phyloP scores from a whole-genome alignment of 1,284 basidiomycete species.

The Hemileia vastatrix region DNA sequence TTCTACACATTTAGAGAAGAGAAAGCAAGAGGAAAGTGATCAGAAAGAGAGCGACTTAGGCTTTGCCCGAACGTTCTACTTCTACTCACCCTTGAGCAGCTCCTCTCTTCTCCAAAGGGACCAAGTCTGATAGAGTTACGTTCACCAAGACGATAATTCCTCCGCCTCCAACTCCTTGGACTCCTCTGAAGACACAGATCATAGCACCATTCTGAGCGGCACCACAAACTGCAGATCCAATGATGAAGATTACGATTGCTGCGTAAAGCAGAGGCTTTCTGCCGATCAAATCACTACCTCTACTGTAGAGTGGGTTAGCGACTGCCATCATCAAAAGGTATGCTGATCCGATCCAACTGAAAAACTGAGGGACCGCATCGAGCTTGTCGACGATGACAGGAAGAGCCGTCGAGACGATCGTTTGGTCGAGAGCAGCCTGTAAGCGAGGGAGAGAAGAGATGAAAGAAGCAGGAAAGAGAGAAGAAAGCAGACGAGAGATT shows the following conservation, averaged over 20 bases:
- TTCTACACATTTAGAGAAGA: conserved; percentile 3
- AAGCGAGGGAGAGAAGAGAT: no score
- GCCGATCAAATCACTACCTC: neutral
- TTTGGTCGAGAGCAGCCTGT: no score
- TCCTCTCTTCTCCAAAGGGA: conserved; percentile 54
- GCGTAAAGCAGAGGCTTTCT: conserved; percentile 65
- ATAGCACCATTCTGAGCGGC: conserved; percentile 65
- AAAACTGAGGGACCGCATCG: conserved; percentile 25
- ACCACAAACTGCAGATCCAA: conserved; percentile 71
- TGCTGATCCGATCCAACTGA: conserved; percentile 35
- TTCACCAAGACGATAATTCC: conserved; percentile 53
- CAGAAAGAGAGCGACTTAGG: conserved; percentile 53
- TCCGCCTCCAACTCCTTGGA: conserved; percentile 74
- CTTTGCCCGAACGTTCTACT: neutral
- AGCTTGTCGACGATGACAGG: conserved; percentile 32
- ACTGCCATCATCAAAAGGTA: conserved; percentile 36
- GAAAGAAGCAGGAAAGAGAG: no score
- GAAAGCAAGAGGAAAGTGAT: conserved; percentile 44
- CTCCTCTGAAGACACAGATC: conserved; percentile 63
- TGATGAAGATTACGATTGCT: conserved; percentile 61
- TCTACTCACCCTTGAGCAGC: conserved; percentile 27
- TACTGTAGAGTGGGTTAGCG: neutral
- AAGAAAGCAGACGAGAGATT: no score
- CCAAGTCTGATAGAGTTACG: conserved; percentile 70
- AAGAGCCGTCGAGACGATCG: conserved; percentile 34